Percentiles rank a stretch among this genome's conserved stretches.
phyloP scores from a whole-genome alignment of 202 grass and related monocot species.

The Saccharum hybrid region DNA sequence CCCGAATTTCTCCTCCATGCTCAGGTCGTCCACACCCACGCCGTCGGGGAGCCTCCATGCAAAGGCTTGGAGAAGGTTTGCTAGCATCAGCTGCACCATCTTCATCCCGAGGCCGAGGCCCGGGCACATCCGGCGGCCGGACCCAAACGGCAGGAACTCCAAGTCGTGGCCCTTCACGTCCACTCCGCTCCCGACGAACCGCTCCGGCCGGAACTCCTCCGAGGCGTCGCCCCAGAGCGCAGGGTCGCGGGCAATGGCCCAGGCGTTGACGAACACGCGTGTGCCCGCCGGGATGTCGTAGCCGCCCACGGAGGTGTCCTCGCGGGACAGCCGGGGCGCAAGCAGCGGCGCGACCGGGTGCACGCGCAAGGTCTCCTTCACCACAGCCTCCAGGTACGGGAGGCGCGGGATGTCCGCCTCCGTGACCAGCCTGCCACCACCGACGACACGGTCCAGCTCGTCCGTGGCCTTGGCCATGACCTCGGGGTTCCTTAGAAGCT shows the following conservation, averaged over 20 bases:
- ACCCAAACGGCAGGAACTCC: constrained; percentile 16
- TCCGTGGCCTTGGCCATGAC: constrained; percentile 46
- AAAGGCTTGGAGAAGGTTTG: constrained; percentile 41
- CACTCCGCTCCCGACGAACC: constrained; percentile 48
- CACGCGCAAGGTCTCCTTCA: constrained; percentile 62
- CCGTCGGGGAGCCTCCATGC: constrained; percentile 58
- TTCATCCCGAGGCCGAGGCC: constrained; percentile 50
- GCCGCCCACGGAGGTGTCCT: constrained; percentile 40
- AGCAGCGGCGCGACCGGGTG: constrained; percentile 62
- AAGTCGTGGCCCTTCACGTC: neutral
- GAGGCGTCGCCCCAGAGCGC: constrained; percentile 38
- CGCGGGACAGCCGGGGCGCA: constrained; percentile 40
- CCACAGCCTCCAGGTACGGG: constrained; percentile 54
- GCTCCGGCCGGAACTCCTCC: constrained; percentile 54
- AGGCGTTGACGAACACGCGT: constrained; percentile 55
- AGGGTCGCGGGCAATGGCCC: constrained; percentile 61
- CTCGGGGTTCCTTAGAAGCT: constrained; percentile 47
- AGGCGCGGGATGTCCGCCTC: constrained; percentile 30
- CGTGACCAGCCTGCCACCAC: neutral
- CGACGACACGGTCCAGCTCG: neutral
- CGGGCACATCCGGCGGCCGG: constrained; percentile 13
- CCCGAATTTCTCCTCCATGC: constrained; percentile 64
- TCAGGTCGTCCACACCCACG: constrained; percentile 41
- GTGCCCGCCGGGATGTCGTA: constrained; percentile 52
- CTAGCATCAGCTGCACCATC: constrained; percentile 54